Evolutionary conservation across 2,329 filamentous ascomycete species (phyloP).

Genomic region (Gnomoniopsis smithogilvyi): DNA sequence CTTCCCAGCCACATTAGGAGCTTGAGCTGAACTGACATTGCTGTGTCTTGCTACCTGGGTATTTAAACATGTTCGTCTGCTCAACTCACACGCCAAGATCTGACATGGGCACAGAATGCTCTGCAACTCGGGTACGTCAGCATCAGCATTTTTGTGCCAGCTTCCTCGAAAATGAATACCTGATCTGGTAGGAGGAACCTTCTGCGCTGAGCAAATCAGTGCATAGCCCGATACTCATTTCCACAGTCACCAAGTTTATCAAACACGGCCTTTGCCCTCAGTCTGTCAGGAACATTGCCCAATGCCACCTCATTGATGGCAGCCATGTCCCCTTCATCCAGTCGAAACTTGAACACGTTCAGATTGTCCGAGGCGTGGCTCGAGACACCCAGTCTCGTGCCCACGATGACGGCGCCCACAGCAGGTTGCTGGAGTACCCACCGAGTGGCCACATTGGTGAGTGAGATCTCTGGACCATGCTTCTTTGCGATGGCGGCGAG

Average conservation of each 20-base stretch:
- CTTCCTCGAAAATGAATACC: too few species aligned
- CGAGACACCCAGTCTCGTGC: constrained; percentile 28
- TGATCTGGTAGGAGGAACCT: not conserved
- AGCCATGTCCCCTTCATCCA: constrained; percentile 24
- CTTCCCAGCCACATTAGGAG: too few species aligned
- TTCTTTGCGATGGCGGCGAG: constrained; percentile 24
- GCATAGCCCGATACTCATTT: constrained; percentile 29
- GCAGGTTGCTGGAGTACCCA: constrained; percentile 31
- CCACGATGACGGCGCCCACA: constrained; percentile 33
- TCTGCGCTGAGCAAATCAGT: constrained; percentile 9
- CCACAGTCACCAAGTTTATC: constrained; percentile 30
- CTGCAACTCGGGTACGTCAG: too few species aligned
- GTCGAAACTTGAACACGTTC: constrained; percentile 22
- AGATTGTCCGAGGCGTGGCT: constrained; percentile 27
- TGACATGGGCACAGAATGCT: too few species aligned
- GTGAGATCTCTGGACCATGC: constrained; percentile 22
- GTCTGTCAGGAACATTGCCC: constrained; percentile 10
- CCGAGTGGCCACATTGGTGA: constrained; percentile 30
- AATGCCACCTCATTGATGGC: constrained; percentile 24
- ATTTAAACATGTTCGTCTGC: too few species aligned
- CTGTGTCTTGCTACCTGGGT: too few species aligned
- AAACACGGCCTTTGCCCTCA: constrained; percentile 21
- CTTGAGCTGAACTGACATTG: too few species aligned
- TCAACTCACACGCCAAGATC: too few species aligned
- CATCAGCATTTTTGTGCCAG: too few species aligned